phyloP scores from a whole-genome alignment of 1,139 yeast species.

The Yamadazyma taylorii region DNA sequence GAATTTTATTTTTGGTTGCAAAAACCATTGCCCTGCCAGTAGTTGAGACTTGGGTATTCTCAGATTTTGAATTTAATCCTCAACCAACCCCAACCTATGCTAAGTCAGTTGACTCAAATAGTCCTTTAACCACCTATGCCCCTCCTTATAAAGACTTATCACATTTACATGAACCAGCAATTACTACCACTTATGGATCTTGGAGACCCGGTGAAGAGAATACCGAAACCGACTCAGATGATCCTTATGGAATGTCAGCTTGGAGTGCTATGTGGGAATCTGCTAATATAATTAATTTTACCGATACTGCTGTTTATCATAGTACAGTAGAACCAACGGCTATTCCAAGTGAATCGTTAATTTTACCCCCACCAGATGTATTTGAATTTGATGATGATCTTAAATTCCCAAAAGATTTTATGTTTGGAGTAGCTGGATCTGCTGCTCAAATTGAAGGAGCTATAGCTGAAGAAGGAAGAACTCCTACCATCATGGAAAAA shows the following conservation, averaged over 20 bases:
- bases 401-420: slow-evolving; percentile 21
- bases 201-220: slow-evolving; percentile 18
- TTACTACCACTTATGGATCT: slow-evolving; percentile 20
- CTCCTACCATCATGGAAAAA: slow-evolving; percentile 32
- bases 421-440: slow-evolving; percentile 27
- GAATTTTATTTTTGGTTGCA: slow-evolving; percentile 6
- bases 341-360: slow-evolving; percentile 20
- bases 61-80: slow-evolving; percentile 7
- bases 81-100: slow-evolving; percentile 16
- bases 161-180: slow-evolving; percentile 11
- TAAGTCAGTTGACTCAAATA: slow-evolving; percentile 8
- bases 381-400: slow-evolving; percentile 17
- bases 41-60: slow-evolving; percentile 6
- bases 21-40: slow-evolving; percentile 6
- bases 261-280: slow-evolving; percentile 22
- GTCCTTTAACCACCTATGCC: slow-evolving; percentile 13
- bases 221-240: slow-evolving; percentile 19
- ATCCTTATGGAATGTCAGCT: slow-evolving; percentile 24
- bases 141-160: slow-evolving; percentile 16
- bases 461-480: slow-evolving; percentile 30
- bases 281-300: slow-evolving; percentile 17
- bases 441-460: slow-evolving; percentile 39
- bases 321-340: slow-evolving; percentile 24
- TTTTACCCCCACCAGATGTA: slow-evolving; percentile 21
- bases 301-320: slow-evolving; percentile 17